phyloP scores from a whole-genome alignment of 2,329 filamentous ascomycete genomes.

The Beauveria bassiana region DNA sequence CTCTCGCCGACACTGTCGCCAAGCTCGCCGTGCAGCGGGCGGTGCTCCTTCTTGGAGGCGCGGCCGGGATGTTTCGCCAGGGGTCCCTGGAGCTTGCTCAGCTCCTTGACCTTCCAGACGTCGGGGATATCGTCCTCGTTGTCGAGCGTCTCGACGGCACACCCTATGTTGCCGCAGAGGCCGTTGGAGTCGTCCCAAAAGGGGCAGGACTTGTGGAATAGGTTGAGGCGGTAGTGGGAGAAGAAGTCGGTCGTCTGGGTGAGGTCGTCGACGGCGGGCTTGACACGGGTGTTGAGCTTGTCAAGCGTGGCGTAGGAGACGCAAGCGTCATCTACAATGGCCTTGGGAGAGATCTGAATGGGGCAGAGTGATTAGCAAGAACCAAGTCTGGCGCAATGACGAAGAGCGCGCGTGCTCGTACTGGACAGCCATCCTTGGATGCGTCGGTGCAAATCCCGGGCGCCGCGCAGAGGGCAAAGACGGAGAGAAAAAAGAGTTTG shows the following conservation, averaged over 20 bases:
- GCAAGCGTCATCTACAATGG: slow-evolving; percentile 90
- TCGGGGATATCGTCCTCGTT: slow-evolving; percentile 89
- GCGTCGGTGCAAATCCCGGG: slow-evolving; percentile 36
- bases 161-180: slow-evolving; percentile 95
- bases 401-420: slow-evolving; percentile 29
- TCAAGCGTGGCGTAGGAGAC: slow-evolving; percentile 90
- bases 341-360: slow-evolving; percentile 73
- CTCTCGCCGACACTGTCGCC: slow-evolving; percentile 87
- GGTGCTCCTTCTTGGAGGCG: slow-evolving; percentile 61
- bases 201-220: slow-evolving; percentile 89
- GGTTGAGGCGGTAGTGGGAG: slow-evolving; percentile 89
- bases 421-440: slow-evolving; percentile 42
- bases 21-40: slow-evolving; percentile 72
- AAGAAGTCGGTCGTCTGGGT: slow-evolving; percentile 93
- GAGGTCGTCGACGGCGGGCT: slow-evolving; percentile 70
- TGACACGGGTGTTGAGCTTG: slow-evolving; percentile 67
- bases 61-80: slow-evolving; percentile 82
- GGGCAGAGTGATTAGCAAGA: slow-evolving; percentile 31
- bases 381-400: not conserved
- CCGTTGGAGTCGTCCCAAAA: slow-evolving; percentile 93
- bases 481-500: slow-evolving; percentile 46
- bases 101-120: slow-evolving; percentile 84
- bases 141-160: slow-evolving; percentile 88
- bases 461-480: slow-evolving; percentile 48
- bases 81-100: slow-evolving; percentile 87